A percentile compares a stretch with the other conserved stretches of the same genome.
These are phyloP conservation scores for Excoecaria agallocha DNA, from an alignment of 345 rosid species.

Conservation along the genomic window DNA sequence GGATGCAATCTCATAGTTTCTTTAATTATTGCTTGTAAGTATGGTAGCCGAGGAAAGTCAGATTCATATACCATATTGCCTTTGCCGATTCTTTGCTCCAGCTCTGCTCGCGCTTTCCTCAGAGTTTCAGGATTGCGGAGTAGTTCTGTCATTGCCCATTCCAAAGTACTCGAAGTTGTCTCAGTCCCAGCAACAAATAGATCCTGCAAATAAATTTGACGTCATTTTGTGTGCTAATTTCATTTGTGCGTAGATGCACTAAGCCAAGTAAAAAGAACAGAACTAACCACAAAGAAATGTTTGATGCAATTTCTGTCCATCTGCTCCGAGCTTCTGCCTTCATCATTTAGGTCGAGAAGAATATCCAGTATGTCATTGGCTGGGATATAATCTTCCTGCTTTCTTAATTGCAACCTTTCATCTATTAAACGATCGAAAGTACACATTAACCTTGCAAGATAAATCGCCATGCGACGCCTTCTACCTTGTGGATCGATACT, in stretches of 20 bases:
- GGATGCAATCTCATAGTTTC: slow-evolving; percentile 58
- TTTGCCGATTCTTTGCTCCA: slow-evolving; percentile 30
- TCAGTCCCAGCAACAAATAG: slow-evolving; percentile 47
- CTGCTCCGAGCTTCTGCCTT: slow-evolving; percentile 16
- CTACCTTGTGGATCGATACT: slow-evolving; percentile 13
- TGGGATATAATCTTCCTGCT: not conserved
- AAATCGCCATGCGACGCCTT: slow-evolving; percentile 7
- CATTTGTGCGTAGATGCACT: not conserved
- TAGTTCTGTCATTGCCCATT: slow-evolving; percentile 59
- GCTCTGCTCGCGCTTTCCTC: slow-evolving; percentile 34
- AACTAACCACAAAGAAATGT: not conserved
- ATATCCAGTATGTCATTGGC: slow-evolving; percentile 33
- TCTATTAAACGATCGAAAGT: slow-evolving; percentile 31
- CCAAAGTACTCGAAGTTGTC: slow-evolving; percentile 45
- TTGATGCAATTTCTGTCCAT: slow-evolving; percentile 21
- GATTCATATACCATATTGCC: slow-evolving; percentile 36
- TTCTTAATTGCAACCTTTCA: slow-evolving; percentile 24
- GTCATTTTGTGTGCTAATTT: not conserved
- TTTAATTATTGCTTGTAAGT: slow-evolving; percentile 43
- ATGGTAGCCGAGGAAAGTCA: slow-evolving; percentile 31
- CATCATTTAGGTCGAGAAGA: slow-evolving; percentile 26
- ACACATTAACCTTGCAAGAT: slow-evolving; percentile 17
- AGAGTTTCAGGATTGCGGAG: slow-evolving; percentile 31
- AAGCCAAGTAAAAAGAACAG: not conserved
- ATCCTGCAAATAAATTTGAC: slow-evolving; percentile 20